Evolutionary conservation across 306 rosid species (phyloP).

Genomic region (Vigna hirtella): DNA sequence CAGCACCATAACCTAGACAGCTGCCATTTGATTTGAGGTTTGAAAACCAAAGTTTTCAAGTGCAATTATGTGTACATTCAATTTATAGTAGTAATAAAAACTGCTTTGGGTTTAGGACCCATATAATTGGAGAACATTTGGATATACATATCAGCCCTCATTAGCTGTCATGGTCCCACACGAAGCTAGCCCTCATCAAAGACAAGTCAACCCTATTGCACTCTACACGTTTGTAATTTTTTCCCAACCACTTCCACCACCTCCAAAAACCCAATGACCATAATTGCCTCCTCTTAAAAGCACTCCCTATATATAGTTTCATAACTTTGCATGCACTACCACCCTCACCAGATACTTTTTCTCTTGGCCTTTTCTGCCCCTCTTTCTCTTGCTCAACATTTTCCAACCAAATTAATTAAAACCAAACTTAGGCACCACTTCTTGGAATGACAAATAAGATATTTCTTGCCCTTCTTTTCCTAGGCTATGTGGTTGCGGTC

Average conservation of each 20-base stretch:
- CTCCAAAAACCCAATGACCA: slow-evolving; percentile 19
- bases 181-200: slow-evolving; percentile 32
- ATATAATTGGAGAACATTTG: slow-evolving; percentile 30
- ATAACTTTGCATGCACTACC: slow-evolving; percentile 48
- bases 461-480: slow-evolving; percentile 22
- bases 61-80: neutral
- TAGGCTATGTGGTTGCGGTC: slow-evolving; percentile 16
- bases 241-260: slow-evolving; percentile 56
- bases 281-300: slow-evolving; percentile 19
- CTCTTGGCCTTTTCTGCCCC: slow-evolving; percentile 5
- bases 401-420: slow-evolving; percentile 2
- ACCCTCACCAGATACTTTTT: slow-evolving; percentile 28
- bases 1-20: slow-evolving; percentile 34
- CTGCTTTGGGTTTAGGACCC: slow-evolving; percentile 5
- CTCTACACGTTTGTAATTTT: slow-evolving; percentile 38
- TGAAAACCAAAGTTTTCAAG: slow-evolving; percentile 2
- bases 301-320: slow-evolving; percentile 43
- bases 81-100: neutral
- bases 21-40: slow-evolving; percentile 37
- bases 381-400: slow-evolving; percentile 16
- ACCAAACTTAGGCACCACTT: slow-evolving; percentile 19
- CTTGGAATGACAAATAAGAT: slow-evolving; percentile 40
- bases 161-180: slow-evolving; percentile 55
- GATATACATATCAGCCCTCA: slow-evolving; percentile 37
- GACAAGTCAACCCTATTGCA: slow-evolving; percentile 52